Percentiles rank a stretch among this genome's conserved stretches.
These are phyloP conservation scores for Piper betle DNA, from an alignment of 164 flowering plant species.

Conservation along the genomic window DNA sequence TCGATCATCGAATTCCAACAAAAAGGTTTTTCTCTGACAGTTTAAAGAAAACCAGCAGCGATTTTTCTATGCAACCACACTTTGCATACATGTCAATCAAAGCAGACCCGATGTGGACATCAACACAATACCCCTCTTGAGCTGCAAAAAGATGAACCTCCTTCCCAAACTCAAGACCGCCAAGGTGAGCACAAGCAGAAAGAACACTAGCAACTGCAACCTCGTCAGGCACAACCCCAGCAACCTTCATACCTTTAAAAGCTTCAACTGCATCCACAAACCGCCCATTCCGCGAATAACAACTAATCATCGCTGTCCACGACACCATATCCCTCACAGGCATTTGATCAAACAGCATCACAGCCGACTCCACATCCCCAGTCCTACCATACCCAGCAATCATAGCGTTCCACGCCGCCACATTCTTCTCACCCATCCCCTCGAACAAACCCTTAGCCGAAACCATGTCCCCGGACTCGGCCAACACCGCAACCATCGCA, in stretches of 20 bases:
- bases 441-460: conserved; percentile 48
- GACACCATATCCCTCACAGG: conserved; percentile 51
- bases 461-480: conserved; percentile 33
- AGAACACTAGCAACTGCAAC: conserved; percentile 55
- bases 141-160: conserved; percentile 35
- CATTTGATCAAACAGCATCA: conserved; percentile 39
- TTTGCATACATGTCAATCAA: conserved; percentile 84
- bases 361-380: conserved; percentile 41
- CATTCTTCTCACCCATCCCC: conserved; percentile 50
- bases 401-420: conserved; percentile 61
- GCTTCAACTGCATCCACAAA: conserved; percentile 37
- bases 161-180: conserved; percentile 58
- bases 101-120: conserved; percentile 69
- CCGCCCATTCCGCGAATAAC: conserved; percentile 43
- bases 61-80: conserved; percentile 57
- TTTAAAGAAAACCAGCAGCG: conserved; percentile 60
- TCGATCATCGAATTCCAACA: conserved; percentile 72
- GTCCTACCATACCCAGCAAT: conserved; percentile 53
- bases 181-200: conserved; percentile 81
- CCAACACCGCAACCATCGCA: conserved; percentile 39
- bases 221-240: conserved; percentile 43
- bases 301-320: conserved; percentile 76
- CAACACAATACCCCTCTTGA: conserved; percentile 32
- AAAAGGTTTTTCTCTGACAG: conserved; percentile 43
- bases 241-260: conserved; percentile 38